A percentile compares a stretch with the other conserved stretches of the same genome.
Conservation (phyloP, 2,329 filamentous ascomycete genomes). For the Stagonosporopsis rhizophila region DNA sequence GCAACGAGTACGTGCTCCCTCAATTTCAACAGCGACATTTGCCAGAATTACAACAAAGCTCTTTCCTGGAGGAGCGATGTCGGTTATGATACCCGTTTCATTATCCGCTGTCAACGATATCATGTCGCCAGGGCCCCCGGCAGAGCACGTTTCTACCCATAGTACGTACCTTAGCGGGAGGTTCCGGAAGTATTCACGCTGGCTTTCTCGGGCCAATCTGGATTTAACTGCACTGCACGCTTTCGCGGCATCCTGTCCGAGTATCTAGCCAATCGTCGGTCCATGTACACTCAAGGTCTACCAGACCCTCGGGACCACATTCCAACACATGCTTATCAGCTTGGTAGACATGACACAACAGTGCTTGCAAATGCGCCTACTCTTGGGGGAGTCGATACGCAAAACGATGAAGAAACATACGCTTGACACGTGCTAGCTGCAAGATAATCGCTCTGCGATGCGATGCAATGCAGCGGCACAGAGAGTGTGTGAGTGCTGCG, state of each 20-base stretch:
- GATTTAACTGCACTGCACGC: slow-evolving; percentile 28
- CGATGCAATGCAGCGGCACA: slow-evolving; percentile 1
- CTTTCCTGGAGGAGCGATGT: not conserved
- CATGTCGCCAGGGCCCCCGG: slow-evolving; percentile 26
- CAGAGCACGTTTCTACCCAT: slow-evolving; percentile 36
- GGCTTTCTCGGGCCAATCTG: slow-evolving; percentile 27
- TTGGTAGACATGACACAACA: slow-evolving; percentile 22
- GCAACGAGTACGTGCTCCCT: not conserved
- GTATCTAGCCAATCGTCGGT: slow-evolving; percentile 34
- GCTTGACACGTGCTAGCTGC: slow-evolving; percentile 9
- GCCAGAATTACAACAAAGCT: not conserved
- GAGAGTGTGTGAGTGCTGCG: not conserved
- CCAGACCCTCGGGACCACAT: slow-evolving; percentile 36
- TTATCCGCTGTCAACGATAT: slow-evolving; percentile 20
- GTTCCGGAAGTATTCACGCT: slow-evolving; percentile 16
- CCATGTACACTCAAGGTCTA: slow-evolving; percentile 28
- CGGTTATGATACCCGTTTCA: not conserved
- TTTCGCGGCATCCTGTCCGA: slow-evolving; percentile 40
- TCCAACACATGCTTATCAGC: slow-evolving; percentile 45
- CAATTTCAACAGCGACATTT: not conserved
- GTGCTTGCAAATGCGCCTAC: not conserved
- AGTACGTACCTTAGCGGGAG: slow-evolving; percentile 27
- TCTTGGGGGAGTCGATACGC: not conserved
- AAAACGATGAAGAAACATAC: not conserved
- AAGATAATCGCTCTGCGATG: slow-evolving; percentile 9